Base-by-base conservation (phyloP, 495 filamentous ascomycete genomes). In the Penicillium cataractarum region DNA sequence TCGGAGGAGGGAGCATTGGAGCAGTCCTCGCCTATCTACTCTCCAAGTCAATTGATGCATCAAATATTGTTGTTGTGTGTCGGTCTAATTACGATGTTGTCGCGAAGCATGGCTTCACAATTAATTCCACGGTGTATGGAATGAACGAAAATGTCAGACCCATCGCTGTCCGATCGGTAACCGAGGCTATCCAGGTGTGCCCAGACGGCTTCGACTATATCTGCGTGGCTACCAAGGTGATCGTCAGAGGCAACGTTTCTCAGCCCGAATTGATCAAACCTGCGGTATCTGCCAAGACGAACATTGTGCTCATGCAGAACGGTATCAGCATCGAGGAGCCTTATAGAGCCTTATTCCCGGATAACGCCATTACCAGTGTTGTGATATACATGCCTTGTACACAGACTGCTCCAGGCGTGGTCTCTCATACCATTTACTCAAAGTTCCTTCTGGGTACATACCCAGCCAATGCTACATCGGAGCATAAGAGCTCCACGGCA, bases 371-470 rank as follows among this genome's bases (percentile, higher is more conserved):
- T 13, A 13, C 49, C 4, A 52, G 49, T 32, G 29, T 52, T 27
- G 49, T 52, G 49, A 29, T 52, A 10, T 52, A 52, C 29, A 52
- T 52, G 49, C 49, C 49, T 32, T 52, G 49, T 17, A 52, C 49
- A 32, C 49, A 52, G 13, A 52, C 49, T 6, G 49, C 49, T 5
- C 49, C 49, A 1, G 49, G 49, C 13, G 49, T 52, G 27, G 49
- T 52, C 17, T 52, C 49, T 7, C 49, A 52, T 3, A 52, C 49
- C 15, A n/a, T 29, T 6, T 52, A 52, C 49, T 15, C 49, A 6
- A 29, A 32, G 13, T 52, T 52, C 49, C 17, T 52, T 6, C 26
- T 52, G 26, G 49, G 49, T 15, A 52, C 49, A 0, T 52, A 32
- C 24, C 49, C 49, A 6, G 49, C 49, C 24, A 52, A 52, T 17